Conservation (phyloP, 371 early-diverging fungal genomes). For the Lichtheimia ornata region DNA sequence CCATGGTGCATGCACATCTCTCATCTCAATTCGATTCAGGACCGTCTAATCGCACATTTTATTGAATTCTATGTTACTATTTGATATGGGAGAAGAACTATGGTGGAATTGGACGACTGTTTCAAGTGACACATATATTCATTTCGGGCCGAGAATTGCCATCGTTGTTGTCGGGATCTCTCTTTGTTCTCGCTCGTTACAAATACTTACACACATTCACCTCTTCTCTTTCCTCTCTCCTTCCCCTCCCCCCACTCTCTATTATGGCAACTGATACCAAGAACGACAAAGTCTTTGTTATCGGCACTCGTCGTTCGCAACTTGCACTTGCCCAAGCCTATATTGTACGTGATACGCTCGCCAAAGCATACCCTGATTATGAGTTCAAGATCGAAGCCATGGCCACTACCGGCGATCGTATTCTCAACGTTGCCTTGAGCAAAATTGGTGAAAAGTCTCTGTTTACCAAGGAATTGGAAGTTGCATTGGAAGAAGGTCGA, state of each 20-base stretch:
- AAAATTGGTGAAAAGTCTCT: slow-evolving; percentile 93
- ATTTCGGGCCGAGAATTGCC: too few species aligned
- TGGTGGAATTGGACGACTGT: too few species aligned
- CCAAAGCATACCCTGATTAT: slow-evolving; percentile 39
- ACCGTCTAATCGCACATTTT: too few species aligned
- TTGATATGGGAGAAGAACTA: too few species aligned
- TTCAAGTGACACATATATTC: too few species aligned
- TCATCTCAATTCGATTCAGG: too few species aligned
- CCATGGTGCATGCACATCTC: too few species aligned
- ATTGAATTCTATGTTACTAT: too few species aligned
- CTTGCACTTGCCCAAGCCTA: slow-evolving; percentile 90
- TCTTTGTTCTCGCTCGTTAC: too few species aligned
- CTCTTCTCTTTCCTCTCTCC: not conserved
- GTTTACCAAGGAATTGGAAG: slow-evolving; percentile 94
- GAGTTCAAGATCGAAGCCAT: slow-evolving; percentile 70
- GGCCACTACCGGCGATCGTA: slow-evolving; percentile 87
- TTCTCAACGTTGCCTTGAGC: slow-evolving; percentile 81
- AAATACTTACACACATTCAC: too few species aligned
- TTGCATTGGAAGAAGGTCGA: slow-evolving; percentile 66
- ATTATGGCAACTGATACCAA: slow-evolving; percentile 6
- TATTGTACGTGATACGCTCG: slow-evolving; percentile 67
- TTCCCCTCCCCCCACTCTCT: not conserved
- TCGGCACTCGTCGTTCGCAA: slow-evolving; percentile 89
- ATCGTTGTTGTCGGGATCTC: too few species aligned
- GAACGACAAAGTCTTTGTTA: slow-evolving; percentile 17